phyloP scores from a whole-genome alignment of 1,284 basidiomycete species.

The Trametes sp. region DNA sequence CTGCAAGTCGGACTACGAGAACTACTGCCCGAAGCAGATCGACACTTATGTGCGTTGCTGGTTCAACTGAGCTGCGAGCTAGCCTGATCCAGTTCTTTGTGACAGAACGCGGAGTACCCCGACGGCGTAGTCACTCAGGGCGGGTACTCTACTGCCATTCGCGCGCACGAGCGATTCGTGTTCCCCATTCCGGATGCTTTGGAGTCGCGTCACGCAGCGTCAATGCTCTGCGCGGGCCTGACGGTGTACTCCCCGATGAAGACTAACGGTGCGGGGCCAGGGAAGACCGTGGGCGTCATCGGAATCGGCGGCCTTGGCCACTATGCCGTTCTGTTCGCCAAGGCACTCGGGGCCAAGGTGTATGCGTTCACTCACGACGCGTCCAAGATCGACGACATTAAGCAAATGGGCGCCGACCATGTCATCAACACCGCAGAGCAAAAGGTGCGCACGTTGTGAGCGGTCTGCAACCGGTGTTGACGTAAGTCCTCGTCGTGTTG shows the following conservation, averaged over 20 bases:
- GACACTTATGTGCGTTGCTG: constrained; percentile 31
- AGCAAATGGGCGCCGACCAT: constrained; percentile 66
- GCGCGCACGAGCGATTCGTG: constrained; percentile 73
- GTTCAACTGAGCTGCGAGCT: no score
- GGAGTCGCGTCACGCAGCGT: constrained; percentile 56
- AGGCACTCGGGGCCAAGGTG: constrained; percentile 55
- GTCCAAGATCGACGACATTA: constrained; percentile 67
- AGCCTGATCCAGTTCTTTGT: neutral
- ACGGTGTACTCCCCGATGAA: constrained; percentile 73
- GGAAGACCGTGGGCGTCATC: constrained; percentile 72
- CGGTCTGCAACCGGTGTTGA: neutral
- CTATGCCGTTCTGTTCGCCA: constrained; percentile 38
- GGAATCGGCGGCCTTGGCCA: constrained; percentile 66
- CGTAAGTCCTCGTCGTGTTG: neutral
- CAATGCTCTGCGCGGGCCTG: constrained; percentile 71
- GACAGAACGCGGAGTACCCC: constrained; percentile 40
- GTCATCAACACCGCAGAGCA: constrained; percentile 51
- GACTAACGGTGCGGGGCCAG: constrained; percentile 66
- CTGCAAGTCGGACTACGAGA: constrained; percentile 64
- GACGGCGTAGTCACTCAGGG: constrained; percentile 62
- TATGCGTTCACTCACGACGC: constrained; percentile 70
- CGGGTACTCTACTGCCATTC: constrained; percentile 73
- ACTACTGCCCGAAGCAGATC: constrained; percentile 51
- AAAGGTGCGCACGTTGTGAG: constrained; percentile 17
- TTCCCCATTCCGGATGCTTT: constrained; percentile 73